phyloP scores from a whole-genome alignment of 257 asterid species.

The Gentiana dahurica region DNA sequence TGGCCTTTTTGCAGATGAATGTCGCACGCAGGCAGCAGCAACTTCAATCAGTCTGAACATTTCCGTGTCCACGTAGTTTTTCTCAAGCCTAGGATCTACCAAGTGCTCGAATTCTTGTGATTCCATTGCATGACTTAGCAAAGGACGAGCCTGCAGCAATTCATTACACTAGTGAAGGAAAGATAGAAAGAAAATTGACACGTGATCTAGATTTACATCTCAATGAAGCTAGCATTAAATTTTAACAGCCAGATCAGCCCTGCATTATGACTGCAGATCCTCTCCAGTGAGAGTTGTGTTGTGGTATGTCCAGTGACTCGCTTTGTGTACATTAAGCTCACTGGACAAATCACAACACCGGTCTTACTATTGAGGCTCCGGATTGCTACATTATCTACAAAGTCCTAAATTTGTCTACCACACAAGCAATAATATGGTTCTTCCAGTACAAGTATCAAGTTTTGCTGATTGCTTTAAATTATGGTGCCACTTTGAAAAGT shows the following conservation, averaged over 20 bases:
- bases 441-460: no score
- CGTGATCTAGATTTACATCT: neutral
- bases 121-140: slow-evolving; percentile 59
- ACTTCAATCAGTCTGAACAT: slow-evolving; percentile 69
- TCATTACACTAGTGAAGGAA: neutral
- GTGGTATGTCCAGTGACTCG: no score
- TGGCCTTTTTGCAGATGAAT: slow-evolving; percentile 81
- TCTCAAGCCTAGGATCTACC: slow-evolving; percentile 70
- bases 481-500: no score
- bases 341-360: no score
- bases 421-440: no score
- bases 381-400: no score
- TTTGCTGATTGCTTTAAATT: no score
- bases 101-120: slow-evolving; percentile 42
- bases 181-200: neutral
- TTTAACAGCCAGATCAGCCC: no score
- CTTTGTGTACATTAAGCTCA: no score
- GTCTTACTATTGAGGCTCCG: no score
- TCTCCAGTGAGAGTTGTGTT: no score
- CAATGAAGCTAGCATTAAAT: neutral
- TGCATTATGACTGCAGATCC: neutral
- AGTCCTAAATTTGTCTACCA: no score
- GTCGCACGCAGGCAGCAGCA: slow-evolving; percentile 95
- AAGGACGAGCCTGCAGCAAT: slow-evolving; percentile 78
- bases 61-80: slow-evolving; percentile 44